These are phyloP conservation scores for Podospora anserina DNA, from an alignment of 495 filamentous ascomycete genomes.

Conservation along the genomic window DNA sequence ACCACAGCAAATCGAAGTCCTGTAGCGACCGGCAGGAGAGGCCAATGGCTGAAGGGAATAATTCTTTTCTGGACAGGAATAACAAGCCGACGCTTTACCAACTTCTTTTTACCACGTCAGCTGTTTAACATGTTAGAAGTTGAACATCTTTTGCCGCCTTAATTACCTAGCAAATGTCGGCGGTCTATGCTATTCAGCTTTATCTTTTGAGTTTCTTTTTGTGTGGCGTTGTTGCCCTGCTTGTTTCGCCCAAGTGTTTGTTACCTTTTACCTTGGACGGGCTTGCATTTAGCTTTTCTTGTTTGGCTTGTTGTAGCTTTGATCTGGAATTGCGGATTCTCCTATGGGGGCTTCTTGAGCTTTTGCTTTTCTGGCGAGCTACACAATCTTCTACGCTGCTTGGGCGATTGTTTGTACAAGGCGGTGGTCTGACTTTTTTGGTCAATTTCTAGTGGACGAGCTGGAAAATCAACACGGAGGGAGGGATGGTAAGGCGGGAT, in stretches of 20 bases:
- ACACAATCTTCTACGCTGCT: neutral
- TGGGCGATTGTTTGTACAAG: neutral
- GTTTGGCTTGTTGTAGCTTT: neutral
- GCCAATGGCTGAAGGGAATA: neutral
- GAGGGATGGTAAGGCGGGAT: neutral
- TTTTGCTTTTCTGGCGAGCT: neutral
- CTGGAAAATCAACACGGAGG: neutral
- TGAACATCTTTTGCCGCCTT: neutral
- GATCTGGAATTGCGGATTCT: neutral
- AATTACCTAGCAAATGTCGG: neutral
- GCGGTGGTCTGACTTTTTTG: neutral
- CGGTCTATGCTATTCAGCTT: neutral
- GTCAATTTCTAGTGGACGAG: neutral
- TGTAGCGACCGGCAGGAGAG: neutral
- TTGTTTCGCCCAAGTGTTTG: neutral
- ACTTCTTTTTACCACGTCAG: neutral
- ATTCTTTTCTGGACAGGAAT: neutral
- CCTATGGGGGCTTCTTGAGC: neutral
- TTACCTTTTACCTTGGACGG: neutral
- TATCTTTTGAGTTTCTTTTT: slow-evolving; percentile 2
- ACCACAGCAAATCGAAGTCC: neutral
- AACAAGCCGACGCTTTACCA: neutral
- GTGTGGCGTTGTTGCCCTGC: neutral
- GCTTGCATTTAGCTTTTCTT: neutral
- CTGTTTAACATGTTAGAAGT: neutral